phyloP scores from a whole-genome alignment of 208 protist genomes.

The Crithidia acanthocephali region DNA sequence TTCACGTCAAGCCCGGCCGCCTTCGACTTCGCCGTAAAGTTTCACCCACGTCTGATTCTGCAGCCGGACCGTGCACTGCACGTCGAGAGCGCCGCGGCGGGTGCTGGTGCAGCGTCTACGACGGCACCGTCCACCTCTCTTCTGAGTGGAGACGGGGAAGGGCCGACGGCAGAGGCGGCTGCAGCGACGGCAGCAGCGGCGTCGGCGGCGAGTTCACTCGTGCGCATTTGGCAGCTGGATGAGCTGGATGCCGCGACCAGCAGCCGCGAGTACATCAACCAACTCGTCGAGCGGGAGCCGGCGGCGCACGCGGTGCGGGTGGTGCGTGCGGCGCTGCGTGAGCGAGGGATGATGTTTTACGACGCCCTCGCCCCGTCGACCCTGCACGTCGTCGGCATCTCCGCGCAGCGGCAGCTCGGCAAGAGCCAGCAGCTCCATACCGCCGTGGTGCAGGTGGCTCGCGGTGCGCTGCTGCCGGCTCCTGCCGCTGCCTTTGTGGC shows the following conservation, averaged over 20 bases:
- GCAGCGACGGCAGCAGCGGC: neutral
- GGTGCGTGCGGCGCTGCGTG: slow-evolving; percentile 67
- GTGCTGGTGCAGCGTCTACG: neutral
- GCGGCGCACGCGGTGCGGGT: slow-evolving; percentile 73
- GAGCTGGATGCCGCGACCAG: slow-evolving; percentile 65
- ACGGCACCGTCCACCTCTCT: neutral
- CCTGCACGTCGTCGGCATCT: slow-evolving; percentile 64
- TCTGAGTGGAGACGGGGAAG: neutral
- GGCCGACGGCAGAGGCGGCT: slow-evolving; percentile 2
- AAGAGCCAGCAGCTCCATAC: slow-evolving; percentile 61
- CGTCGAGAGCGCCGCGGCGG: neutral
- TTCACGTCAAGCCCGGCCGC: slow-evolving; percentile 55
- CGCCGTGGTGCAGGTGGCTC: slow-evolving; percentile 64
- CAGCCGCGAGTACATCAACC: slow-evolving; percentile 61
- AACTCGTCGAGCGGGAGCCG: slow-evolving; percentile 83
- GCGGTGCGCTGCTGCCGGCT: slow-evolving; percentile 66
- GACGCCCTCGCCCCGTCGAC: slow-evolving; percentile 65
- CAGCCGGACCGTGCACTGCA: slow-evolving; percentile 66
- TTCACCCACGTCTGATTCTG: slow-evolving; percentile 77
- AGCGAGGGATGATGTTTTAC: slow-evolving; percentile 88
- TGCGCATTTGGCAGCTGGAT: slow-evolving; percentile 75
- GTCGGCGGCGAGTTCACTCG: slow-evolving; percentile 7
- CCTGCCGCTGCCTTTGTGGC: slow-evolving; percentile 27
- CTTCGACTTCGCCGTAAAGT: slow-evolving; percentile 76
- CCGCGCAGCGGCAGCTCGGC: slow-evolving; percentile 23